These are phyloP conservation scores for Spongospora subterranea DNA, from an alignment of 208 protist species.

Conservation along the genomic window DNA sequence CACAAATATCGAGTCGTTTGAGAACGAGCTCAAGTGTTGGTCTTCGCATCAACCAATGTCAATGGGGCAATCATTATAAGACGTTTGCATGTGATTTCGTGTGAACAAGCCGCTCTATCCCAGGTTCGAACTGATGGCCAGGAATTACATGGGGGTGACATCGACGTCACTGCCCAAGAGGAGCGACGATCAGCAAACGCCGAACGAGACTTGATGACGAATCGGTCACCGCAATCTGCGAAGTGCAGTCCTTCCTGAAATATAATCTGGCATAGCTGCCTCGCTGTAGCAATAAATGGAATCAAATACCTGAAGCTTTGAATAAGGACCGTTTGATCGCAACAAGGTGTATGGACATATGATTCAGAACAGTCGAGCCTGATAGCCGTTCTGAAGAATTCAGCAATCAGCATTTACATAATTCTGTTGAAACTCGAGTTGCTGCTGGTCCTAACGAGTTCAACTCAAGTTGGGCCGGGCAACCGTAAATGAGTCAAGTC, in stretches of 20 bases:
- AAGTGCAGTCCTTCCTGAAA: slow-evolving; percentile 4
- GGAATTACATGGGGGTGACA: slow-evolving; percentile 40
- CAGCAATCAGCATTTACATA: not conserved
- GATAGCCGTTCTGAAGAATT: no score
- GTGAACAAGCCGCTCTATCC: slow-evolving; percentile 46
- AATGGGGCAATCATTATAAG: not conserved
- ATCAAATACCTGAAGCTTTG: not conserved
- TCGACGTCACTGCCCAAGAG: not conserved
- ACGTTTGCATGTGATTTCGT: slow-evolving; percentile 30
- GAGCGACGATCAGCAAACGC: not conserved
- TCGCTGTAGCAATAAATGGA: not conserved
- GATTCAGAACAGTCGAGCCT: not conserved
- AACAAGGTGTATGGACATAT: not conserved
- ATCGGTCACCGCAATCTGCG: slow-evolving; percentile 19
- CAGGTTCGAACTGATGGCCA: not conserved
- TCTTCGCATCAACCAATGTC: slow-evolving; percentile 37
- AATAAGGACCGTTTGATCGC: not conserved
- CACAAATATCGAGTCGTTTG: not conserved
- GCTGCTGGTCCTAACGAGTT: not conserved
- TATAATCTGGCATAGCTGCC: not conserved
- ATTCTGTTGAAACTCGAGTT: not conserved
- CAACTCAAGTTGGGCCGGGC: no score
- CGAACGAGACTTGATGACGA: not conserved
- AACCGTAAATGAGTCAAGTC: not conserved
- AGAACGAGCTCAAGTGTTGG: slow-evolving; percentile 44